These are phyloP conservation scores for Lachnellula willkommii DNA, from an alignment of 2,329 filamentous ascomycete species.

Conservation along the genomic window DNA sequence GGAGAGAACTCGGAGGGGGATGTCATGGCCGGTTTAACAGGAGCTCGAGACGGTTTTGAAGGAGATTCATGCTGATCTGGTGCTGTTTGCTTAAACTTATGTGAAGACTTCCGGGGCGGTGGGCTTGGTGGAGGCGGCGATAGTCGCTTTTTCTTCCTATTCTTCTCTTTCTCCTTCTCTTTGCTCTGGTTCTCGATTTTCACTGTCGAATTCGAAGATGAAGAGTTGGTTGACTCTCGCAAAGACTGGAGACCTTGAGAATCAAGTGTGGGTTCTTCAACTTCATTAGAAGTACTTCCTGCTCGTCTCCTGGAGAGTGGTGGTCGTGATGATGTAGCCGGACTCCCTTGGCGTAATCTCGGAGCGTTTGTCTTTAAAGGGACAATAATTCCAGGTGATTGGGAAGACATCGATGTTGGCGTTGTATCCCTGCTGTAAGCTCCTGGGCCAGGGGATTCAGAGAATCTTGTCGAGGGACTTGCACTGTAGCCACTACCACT, in stretches of 20 bases:
- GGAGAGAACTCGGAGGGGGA: slow-evolving; percentile 13
- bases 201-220: slow-evolving; percentile 66
- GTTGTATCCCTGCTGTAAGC: slow-evolving; percentile 73
- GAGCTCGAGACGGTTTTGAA: slow-evolving; percentile 34
- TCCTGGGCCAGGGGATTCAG: slow-evolving; percentile 63
- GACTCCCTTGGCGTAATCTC: slow-evolving; percentile 50
- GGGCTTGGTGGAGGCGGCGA: slow-evolving; percentile 53
- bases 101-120: slow-evolving; percentile 56
- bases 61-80: slow-evolving; percentile 37
- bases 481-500: slow-evolving; percentile 52
- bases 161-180: slow-evolving; percentile 23
- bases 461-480: slow-evolving; percentile 71
- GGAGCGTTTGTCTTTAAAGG: slow-evolving; percentile 36
- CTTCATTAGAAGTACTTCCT: slow-evolving; percentile 49
- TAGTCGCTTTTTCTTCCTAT: slow-evolving; percentile 41
- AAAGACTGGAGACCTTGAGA: slow-evolving; percentile 58
- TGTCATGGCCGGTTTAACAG: slow-evolving; percentile 27
- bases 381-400: slow-evolving; percentile 59
- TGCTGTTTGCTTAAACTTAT: slow-evolving; percentile 42
- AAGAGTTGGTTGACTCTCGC: slow-evolving; percentile 65
- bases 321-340: slow-evolving; percentile 47
- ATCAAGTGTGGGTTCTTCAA: slow-evolving; percentile 42
- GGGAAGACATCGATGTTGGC: slow-evolving; percentile 71
- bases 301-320: slow-evolving; percentile 55
- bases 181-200: slow-evolving; percentile 42